Evolutionary conservation across 768 basidiomycete species (phyloP), one percentile per base, ranked within the genome.

Genomic region (Mrakia hoshinonis): DNA sequence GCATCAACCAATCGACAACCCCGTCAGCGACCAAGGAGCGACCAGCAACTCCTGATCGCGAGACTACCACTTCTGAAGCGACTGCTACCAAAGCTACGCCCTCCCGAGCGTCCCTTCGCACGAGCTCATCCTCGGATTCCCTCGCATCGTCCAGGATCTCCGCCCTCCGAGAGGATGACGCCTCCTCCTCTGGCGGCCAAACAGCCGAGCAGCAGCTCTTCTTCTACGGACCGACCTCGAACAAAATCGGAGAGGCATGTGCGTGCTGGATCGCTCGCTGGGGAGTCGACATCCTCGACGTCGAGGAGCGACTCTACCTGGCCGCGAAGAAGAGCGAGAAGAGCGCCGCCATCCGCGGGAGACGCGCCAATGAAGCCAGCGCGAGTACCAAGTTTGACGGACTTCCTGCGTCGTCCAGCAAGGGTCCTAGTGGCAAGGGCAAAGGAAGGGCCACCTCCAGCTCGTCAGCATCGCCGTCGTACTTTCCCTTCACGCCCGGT

Each of bases 241-340:
- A 92, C 79, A 94, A 91, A 81, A 90, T 96, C 69, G 93, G 93
- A 15, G 92, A 95, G 79, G 88, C 91, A 0, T 88, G 88, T 75
- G 85, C 85, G 2, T 91, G 89, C 78, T 97, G 92, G 92, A 82
- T 96, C 22, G 84, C 87, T 0, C 83, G 90, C 54, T 97, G 93
- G 93, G 90, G 87, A 0, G 77, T 80, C 15, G 92, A 96, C 77
- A 83, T 95, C 73, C 83, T 95, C n/a, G 76, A 77, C 11, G 82
- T 84, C 39, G 90, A 91, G 76, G 84, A 86, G 74, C 79, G 79
- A 51, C 51, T 72, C 12, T 58, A 43, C 31, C 55, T 36, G 4
- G 54, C 36, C 0, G 34, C 39, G 20, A 58, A 46, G 58, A 61
- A 13, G 67, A 58, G 31, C 39, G 38, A 46, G 18, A 48, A 26